Base-by-base conservation (phyloP, 768 basidiomycete genomes). In the Amanita exitialis region DNA sequence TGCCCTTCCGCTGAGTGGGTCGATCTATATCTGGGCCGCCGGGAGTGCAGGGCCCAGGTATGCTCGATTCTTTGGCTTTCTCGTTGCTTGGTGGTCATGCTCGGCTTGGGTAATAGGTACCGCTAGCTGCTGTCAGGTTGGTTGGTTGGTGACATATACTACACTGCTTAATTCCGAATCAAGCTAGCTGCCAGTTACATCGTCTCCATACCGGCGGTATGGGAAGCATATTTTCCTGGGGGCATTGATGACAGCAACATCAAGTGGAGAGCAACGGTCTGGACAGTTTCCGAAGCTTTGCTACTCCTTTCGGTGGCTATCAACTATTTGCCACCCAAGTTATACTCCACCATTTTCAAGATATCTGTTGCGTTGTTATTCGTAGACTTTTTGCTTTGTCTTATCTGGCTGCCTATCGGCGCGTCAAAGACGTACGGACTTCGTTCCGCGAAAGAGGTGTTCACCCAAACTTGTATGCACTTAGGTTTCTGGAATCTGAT, bases 61-160 rank as follows among this genome's bases (percentile, higher is more conserved):
- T 59, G 90, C 82, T 3, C 76, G 92, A 32, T 86, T 94, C 66
- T 79, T 90, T 56, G 91, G 90, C 0, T 91, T 93, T 68, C 64
- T 90, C 51, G 91, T 93, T 15, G 91, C 91, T 25, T 95, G 88
- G 86, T 95, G 91, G 91, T 74, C 88, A 12, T 84, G 83, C 53
- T 91, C 90, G 1, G 91, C 91, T 16, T 95, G 92, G 92, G 91
- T 91, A 79, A 94, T 91, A 0, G 94, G 93, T 57, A 75, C 82
- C 36, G 92, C 92, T 7, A 80, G 84, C 21, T 92, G 90, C 61
- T 90, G 87, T 52, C 90, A 92, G 70, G 91, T 85, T 42, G 32
- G 76, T 53, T 4, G 32, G 32, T 13, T 5, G 25, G 16, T 8
- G 13, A 18, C 6, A 27, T 21, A 15, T 51, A 46, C 30, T 30